Conservation (phyloP, 1,139 yeast species). For the Pichia sp. region DNA sequence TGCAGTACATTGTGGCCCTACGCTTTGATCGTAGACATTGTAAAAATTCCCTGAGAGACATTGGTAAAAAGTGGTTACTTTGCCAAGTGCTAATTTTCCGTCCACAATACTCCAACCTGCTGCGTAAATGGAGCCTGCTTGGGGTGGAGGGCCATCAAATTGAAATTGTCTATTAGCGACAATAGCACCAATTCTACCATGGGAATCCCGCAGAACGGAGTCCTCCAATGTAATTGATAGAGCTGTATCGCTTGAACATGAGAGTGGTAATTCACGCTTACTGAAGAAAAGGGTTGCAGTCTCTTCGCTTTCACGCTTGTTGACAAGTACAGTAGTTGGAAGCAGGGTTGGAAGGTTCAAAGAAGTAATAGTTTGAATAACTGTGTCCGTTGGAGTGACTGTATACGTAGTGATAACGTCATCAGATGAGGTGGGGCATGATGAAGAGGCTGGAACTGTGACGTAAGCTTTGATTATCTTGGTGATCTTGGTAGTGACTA, state of each 20-base stretch:
- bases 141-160: slow-evolving; percentile 87
- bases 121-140: slow-evolving; percentile 79
- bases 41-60: slow-evolving; percentile 72
- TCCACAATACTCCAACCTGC: slow-evolving; percentile 73
- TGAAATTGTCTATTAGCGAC: slow-evolving; percentile 83
- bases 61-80: slow-evolving; percentile 57
- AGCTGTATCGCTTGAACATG: slow-evolving; percentile 47
- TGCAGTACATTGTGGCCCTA: slow-evolving; percentile 58
- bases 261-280: slow-evolving; percentile 13
- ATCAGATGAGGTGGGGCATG: slow-evolving; percentile 26
- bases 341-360: slow-evolving; percentile 23
- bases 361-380: slow-evolving; percentile 25
- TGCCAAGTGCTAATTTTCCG: slow-evolving; percentile 65
- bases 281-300: slow-evolving; percentile 27
- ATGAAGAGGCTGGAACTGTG: slow-evolving; percentile 11
- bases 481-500: slow-evolving; percentile 5
- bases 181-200: slow-evolving; percentile 70
- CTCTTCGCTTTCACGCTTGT: slow-evolving; percentile 16
- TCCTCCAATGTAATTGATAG: slow-evolving; percentile 47
- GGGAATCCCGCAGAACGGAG: slow-evolving; percentile 49
- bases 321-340: slow-evolving; percentile 27
- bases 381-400: slow-evolving; percentile 36
- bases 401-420: slow-evolving; percentile 36
- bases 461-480: slow-evolving; percentile 7
- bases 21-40: slow-evolving; percentile 65